These are phyloP conservation scores for Penicillium sp. DNA, from an alignment of 2,329 filamentous ascomycete genomes.

Conservation along the genomic window DNA sequence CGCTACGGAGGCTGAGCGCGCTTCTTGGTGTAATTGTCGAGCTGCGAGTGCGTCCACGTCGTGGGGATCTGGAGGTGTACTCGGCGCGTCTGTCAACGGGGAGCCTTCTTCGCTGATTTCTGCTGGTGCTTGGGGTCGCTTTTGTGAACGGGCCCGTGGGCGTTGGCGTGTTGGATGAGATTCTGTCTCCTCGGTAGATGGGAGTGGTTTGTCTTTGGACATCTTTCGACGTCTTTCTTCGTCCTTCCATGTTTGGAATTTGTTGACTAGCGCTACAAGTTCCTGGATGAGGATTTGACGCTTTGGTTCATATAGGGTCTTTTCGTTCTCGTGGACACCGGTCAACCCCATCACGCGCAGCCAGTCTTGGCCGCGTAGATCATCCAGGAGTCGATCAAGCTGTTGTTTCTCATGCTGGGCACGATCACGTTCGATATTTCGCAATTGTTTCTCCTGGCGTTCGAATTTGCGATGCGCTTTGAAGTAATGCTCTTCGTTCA, in stretches of 20 bases:
- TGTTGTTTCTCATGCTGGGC: slow-evolving; percentile 70
- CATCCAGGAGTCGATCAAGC: slow-evolving; percentile 72
- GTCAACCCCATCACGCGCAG: slow-evolving; percentile 88
- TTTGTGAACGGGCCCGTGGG: slow-evolving; percentile 10
- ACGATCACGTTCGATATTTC: slow-evolving; percentile 69
- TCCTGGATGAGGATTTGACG: slow-evolving; percentile 83
- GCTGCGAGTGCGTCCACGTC: slow-evolving; percentile 74
- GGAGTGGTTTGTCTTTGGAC: slow-evolving; percentile 66
- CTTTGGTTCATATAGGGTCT: slow-evolving; percentile 84
- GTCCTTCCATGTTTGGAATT: slow-evolving; percentile 85
- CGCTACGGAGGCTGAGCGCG: slow-evolving; percentile 58
- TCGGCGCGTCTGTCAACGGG: slow-evolving; percentile 42
- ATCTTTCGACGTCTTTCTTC: slow-evolving; percentile 84
- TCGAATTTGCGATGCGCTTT: slow-evolving; percentile 65
- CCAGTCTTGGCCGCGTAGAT: slow-evolving; percentile 90
- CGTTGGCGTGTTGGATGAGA: slow-evolving; percentile 21
- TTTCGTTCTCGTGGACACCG: slow-evolving; percentile 80
- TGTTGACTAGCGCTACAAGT: slow-evolving; percentile 79
- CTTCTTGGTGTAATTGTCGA: slow-evolving; percentile 76
- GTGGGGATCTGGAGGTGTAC: slow-evolving; percentile 61
- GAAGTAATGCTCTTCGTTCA: slow-evolving; percentile 60
- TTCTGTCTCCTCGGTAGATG: slow-evolving; percentile 24
- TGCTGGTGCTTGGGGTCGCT: slow-evolving; percentile 36
- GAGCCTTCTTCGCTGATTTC: slow-evolving; percentile 54
- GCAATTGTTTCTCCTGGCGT: slow-evolving; percentile 68